Evolutionary conservation across 2,329 filamentous ascomycete genomes (phyloP).

Genomic region (Ceratocystiopsis sp.): DNA sequence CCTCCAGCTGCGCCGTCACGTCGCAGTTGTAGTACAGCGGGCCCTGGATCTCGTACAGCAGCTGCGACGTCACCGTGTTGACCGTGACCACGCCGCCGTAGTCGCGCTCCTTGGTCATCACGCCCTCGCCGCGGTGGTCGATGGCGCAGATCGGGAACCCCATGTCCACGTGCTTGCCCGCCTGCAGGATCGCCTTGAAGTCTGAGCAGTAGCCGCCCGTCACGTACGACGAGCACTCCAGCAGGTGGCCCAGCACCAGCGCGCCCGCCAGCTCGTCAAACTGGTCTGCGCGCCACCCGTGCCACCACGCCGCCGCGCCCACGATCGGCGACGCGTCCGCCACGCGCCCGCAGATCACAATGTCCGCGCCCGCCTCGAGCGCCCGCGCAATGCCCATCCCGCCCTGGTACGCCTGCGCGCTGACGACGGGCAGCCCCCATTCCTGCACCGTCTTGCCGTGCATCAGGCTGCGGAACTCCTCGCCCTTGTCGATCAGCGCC

Average conservation of each 20-base stretch:
- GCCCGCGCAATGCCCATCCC: conserved; percentile 21
- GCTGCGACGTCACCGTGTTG: conserved; percentile 12
- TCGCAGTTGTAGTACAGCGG: conserved; percentile 18
- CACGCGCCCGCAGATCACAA: conserved; percentile 22
- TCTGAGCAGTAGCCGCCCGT: conserved; percentile 30
- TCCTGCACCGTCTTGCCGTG: conserved; percentile 7
- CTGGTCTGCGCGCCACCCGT: conserved; percentile 24
- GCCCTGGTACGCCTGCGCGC: conserved; percentile 25
- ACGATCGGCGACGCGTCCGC: conserved; percentile 26
- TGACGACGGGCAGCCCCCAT: conserved; percentile 7
- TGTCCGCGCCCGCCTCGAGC: conserved; percentile 18
- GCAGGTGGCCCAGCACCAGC: conserved; percentile 24
- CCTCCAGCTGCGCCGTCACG: conserved; percentile 16
- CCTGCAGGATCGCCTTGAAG: conserved; percentile 24
- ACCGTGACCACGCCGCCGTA: conserved; percentile 10
- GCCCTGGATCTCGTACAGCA: conserved; percentile 22
- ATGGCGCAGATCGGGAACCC: conserved; percentile 34
- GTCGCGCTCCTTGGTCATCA: conserved; percentile 14
- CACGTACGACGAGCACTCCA: conserved; percentile 27
- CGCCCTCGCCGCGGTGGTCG: conserved; percentile 20
- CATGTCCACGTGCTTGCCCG: conserved; percentile 20
- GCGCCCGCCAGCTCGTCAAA: conserved; percentile 26
- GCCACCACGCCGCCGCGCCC: conserved; percentile 30
- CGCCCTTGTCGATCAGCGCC: conserved; percentile 6
- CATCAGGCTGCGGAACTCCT: conserved; percentile 7